phyloP scores from a whole-genome alignment of 164 flowering plant species.

The Magnolia changhungtana region DNA sequence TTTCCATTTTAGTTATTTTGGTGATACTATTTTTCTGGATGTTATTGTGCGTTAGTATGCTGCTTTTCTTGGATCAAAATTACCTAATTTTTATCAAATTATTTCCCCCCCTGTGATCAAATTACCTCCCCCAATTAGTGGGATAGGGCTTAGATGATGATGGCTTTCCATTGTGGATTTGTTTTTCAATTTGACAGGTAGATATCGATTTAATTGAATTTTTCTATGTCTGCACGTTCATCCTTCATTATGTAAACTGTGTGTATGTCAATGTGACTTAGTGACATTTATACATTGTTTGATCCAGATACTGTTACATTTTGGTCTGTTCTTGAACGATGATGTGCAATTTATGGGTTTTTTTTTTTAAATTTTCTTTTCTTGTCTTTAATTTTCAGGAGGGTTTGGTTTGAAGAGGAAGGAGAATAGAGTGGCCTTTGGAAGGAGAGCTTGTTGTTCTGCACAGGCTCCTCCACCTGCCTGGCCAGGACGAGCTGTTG shows the following conservation, averaged over 20 bases:
- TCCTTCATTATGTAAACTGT: background rate
- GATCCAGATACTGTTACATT: background rate
- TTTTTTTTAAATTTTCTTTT: background rate
- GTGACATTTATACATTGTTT: background rate
- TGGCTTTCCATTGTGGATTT: background rate
- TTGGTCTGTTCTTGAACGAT: too few relatives aligned
- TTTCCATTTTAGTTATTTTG: too few relatives aligned
- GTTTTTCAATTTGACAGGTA: background rate
- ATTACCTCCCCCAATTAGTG: background rate
- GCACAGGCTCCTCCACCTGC: constrained; percentile 86
- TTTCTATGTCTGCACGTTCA: background rate
- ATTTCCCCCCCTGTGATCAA: too few relatives aligned
- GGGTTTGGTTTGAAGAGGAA: constrained; percentile 50
- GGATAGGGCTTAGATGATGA: background rate
- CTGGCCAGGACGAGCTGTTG: constrained; percentile 88
- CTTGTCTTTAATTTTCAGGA: constrained; percentile 27
- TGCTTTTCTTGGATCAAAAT: too few relatives aligned
- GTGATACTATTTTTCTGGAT: too few relatives aligned
- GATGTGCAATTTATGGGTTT: background rate
- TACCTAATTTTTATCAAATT: too few relatives aligned
- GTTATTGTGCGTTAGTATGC: too few relatives aligned
- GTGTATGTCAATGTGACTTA: background rate
- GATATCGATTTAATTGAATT: background rate
- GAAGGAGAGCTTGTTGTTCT: constrained; percentile 50
- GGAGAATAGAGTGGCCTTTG: constrained; percentile 31